Evolutionary conservation across 2,329 filamentous ascomycete genomes (phyloP), one percentile per base, ranked within the genome.

Genomic region (Aspergillus awamori): DNA sequence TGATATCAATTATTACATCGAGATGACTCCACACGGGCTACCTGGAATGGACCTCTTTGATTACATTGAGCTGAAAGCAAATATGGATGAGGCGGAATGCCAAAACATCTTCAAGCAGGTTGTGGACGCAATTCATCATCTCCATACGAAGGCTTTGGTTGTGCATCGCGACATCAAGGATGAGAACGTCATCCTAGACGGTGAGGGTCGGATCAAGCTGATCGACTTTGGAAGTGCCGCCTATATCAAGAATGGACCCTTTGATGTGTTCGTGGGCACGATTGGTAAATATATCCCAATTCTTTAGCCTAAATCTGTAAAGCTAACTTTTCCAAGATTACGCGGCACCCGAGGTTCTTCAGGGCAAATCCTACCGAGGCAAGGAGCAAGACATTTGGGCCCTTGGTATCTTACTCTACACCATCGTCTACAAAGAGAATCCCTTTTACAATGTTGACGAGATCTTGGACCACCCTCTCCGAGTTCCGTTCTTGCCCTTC

Each of bases 361-460:
- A 93, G 60, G 95, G 95, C 52, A 90, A 89, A 69, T 90, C 93
- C 15, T 99, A 99, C 78, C 87, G 90, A 67, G 95, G 95, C 72
- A 97, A 96, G 78, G 94, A 97, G 76, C 95, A 99, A 81, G 95
- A 99, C 73, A 93, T 99, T 30, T 99, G 95, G 95, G 95, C 95
- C 0, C 84, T 99, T 15, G 95, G 95, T 24, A 98, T 99, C 71
- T 85, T 99, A 26, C 86, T 99, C 13, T 99, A 99, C 81, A 99
- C 95, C 28, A 97, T 99, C 72, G 90, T 98, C 72, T 99, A 99
- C 84, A 99, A 98, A 80, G 95, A 99, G 80, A 99, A 99, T 73
- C 94, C 95, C 0, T 99, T 97, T 77, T 98, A 98, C 84, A 96
- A 91, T 77, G 95, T 98, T 71, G 95, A 99, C 76, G 95, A 99